Conservation (phyloP, 257 asterid species). For the Salvia miltiorrhiza region DNA sequence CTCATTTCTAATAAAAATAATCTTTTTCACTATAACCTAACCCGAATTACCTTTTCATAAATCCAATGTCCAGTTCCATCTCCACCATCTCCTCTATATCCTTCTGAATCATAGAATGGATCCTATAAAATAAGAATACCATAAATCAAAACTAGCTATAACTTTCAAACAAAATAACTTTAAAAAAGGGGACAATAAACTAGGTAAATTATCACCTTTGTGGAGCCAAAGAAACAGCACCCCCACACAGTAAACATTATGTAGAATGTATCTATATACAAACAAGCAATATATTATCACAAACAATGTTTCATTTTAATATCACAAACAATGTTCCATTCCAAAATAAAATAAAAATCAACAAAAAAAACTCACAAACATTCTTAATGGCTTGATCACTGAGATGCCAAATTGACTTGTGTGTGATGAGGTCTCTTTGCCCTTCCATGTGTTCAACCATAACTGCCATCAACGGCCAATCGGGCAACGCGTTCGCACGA, state of each 20-base stretch:
- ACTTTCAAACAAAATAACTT: neutral
- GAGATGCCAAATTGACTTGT: slow-evolving; percentile 86
- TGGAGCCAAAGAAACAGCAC: slow-evolving; percentile 78
- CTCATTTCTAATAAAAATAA: too few species aligned
- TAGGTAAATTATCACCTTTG: slow-evolving; percentile 41
- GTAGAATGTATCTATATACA: slow-evolving; percentile 56
- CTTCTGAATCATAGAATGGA: slow-evolving; percentile 82
- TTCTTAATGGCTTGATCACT: slow-evolving; percentile 81
- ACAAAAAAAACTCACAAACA: slow-evolving; percentile 45
- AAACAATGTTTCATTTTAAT: neutral
- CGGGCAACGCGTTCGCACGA: slow-evolving; percentile 55
- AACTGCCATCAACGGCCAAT: slow-evolving; percentile 88
- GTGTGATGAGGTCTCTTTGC: slow-evolving; percentile 77
- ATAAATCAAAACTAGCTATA: neutral
- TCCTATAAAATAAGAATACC: slow-evolving; percentile 35
- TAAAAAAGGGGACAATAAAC: neutral
- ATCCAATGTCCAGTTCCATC: slow-evolving; percentile 92
- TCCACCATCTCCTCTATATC: slow-evolving; percentile 78
- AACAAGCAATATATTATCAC: neutral
- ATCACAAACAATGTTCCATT: neutral
- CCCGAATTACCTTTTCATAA: slow-evolving; percentile 76
- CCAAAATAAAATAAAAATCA: neutral
- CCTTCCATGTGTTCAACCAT: slow-evolving; percentile 81
- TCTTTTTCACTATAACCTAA: too few species aligned
- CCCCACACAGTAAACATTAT: slow-evolving; percentile 92